Conservation (phyloP, 805 yeast species). For the Candida railenensis region DNA sequence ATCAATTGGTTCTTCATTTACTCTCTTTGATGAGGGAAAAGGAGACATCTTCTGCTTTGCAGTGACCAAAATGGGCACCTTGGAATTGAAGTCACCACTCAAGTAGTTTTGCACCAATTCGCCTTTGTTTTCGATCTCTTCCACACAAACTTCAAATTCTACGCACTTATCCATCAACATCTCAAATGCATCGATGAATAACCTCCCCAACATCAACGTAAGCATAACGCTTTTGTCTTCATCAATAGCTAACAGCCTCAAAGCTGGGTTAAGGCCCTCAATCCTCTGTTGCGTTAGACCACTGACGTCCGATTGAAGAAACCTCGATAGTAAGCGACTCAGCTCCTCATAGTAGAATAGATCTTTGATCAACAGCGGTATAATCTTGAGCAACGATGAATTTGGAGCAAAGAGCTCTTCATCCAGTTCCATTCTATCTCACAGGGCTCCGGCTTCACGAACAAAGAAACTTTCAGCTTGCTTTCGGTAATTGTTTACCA, state of each 20-base stretch:
- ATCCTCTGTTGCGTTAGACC: not conserved
- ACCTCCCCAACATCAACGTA: not conserved
- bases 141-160: not conserved
- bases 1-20: not conserved
- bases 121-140: not conserved
- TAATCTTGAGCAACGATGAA: not conserved
- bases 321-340: not conserved
- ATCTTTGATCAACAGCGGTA: slow-evolving; percentile 2
- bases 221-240: slow-evolving; percentile 1
- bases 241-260: not conserved
- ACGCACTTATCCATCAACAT: not conserved
- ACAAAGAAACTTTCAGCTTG: too few species aligned
- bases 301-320: not conserved
- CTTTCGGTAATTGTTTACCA: too few species aligned
- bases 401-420: not conserved
- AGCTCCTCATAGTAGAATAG: not conserved
- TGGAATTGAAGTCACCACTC: not conserved
- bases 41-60: not conserved
- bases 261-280: not conserved
- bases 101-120: not conserved
- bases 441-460: too few species aligned
- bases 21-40: not conserved
- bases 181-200: slow-evolving; percentile 1
- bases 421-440: too few species aligned
- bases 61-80: not conserved